Conservation (phyloP, 2,329 filamentous ascomycete genomes). For the Xylaria sp. region DNA sequence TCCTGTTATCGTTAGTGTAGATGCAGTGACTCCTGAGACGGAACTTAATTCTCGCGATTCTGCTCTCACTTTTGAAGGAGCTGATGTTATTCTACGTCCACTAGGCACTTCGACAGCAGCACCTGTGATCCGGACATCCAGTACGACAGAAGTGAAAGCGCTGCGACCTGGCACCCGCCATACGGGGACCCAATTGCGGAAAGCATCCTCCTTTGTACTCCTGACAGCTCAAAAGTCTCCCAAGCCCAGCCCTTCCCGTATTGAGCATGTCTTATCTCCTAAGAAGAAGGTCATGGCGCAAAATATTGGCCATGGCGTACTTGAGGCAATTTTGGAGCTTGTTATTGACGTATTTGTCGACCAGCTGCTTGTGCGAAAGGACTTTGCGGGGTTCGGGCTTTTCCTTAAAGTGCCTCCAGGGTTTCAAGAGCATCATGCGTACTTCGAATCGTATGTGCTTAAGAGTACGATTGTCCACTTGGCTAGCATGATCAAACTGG, state of each 20-base stretch:
- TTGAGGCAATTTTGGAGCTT: constrained; percentile 81
- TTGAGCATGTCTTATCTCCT: constrained; percentile 72
- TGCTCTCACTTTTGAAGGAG: constrained; percentile 83
- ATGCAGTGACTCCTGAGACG: constrained; percentile 82
- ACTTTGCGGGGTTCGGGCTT: constrained; percentile 87
- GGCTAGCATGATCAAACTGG: constrained; percentile 74
- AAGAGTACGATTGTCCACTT: constrained; percentile 78
- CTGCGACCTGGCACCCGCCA: constrained; percentile 51
- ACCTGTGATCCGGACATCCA: constrained; percentile 80
- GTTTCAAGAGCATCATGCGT: constrained; percentile 93
- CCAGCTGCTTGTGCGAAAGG: constrained; percentile 85
- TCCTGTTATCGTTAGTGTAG: constrained; percentile 86
- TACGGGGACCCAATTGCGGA: constrained; percentile 73
- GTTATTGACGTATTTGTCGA: constrained; percentile 85
- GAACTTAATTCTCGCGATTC: constrained; percentile 89
- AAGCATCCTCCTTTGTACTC: constrained; percentile 91
- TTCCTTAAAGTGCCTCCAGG: constrained; percentile 91
- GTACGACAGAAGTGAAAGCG: constrained; percentile 61
- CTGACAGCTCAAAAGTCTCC: constrained; percentile 76
- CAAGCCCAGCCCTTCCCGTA: constrained; percentile 68
- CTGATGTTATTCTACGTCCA: constrained; percentile 84
- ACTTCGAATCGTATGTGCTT: constrained; percentile 91
- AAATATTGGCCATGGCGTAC: constrained; percentile 73
- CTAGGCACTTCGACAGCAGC: constrained; percentile 68
- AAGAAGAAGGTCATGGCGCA: constrained; percentile 62